These are phyloP conservation scores for Malbranchea cinnamomea DNA, from an alignment of 2,329 filamentous ascomycete genomes.

Conservation along the genomic window DNA sequence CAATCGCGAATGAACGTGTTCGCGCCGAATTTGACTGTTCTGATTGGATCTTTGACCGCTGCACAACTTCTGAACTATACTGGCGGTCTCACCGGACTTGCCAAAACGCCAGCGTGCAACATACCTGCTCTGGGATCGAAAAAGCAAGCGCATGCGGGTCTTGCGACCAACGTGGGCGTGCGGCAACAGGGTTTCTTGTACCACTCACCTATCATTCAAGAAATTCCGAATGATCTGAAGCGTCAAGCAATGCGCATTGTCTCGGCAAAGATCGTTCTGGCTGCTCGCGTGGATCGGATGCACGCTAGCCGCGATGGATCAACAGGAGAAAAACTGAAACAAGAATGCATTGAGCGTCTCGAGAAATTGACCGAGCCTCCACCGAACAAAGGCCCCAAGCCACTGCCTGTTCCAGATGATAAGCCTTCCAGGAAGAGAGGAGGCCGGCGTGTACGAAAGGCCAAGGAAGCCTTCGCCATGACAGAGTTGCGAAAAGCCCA, in stretches of 20 bases:
- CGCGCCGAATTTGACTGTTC: slow-evolving; percentile 78
- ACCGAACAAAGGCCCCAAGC: slow-evolving; percentile 73
- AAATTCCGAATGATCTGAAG: slow-evolving; percentile 73
- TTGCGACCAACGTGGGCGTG: slow-evolving; percentile 84
- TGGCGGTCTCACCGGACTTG: slow-evolving; percentile 73
- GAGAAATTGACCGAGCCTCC: slow-evolving; percentile 89
- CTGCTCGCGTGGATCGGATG: slow-evolving; percentile 75
- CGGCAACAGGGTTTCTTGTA: slow-evolving; percentile 89
- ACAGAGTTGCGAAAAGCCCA: slow-evolving; percentile 92
- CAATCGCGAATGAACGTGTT: slow-evolving; percentile 95
- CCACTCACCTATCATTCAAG: slow-evolving; percentile 75
- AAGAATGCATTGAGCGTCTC: slow-evolving; percentile 68
- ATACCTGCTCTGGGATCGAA: slow-evolving; percentile 82
- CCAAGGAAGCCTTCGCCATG: slow-evolving; percentile 94
- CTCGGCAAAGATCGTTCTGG: slow-evolving; percentile 83
- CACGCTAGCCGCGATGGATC: slow-evolving; percentile 70
- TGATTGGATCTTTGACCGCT: slow-evolving; percentile 84
- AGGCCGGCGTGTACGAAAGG: slow-evolving; percentile 75
- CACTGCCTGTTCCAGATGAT: slow-evolving; percentile 84
- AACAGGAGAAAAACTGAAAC: slow-evolving; percentile 65
- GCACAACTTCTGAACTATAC: slow-evolving; percentile 93
- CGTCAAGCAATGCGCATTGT: slow-evolving; percentile 92
- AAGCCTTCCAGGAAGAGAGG: slow-evolving; percentile 89
- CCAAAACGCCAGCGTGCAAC: slow-evolving; percentile 88
- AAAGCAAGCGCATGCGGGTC: slow-evolving; percentile 62